Evolutionary conservation across 2,329 filamentous ascomycete genomes (phyloP).

Genomic region (Alternaria burnsii): DNA sequence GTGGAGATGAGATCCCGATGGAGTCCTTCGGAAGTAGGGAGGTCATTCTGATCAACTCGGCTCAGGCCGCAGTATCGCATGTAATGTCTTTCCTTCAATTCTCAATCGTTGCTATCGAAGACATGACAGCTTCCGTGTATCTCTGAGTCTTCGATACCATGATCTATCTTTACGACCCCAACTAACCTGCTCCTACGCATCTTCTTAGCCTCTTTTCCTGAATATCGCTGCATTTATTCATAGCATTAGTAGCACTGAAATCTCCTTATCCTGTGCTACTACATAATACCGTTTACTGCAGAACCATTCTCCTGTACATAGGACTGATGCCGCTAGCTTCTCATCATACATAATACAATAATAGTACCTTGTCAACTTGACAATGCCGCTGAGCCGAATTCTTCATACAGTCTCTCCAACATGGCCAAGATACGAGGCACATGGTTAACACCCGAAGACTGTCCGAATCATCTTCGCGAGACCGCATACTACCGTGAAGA

Average conservation of each 20-base stretch:
- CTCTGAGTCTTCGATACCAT: background rate
- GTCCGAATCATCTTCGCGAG: background rate
- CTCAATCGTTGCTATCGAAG: background rate
- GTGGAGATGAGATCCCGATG: background rate
- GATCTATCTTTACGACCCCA: background rate
- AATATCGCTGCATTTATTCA: background rate
- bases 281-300: background rate
- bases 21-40: background rate
- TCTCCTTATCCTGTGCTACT: background rate
- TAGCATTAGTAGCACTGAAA: background rate
- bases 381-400: background rate
- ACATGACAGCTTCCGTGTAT: background rate
- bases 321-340: background rate
- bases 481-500: background rate
- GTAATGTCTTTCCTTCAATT: background rate
- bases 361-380: background rate
- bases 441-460: background rate
- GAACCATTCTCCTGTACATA: background rate
- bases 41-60: background rate
- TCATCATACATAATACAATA: background rate
- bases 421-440: background rate
- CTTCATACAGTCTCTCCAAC: background rate
- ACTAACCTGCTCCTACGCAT: background rate
- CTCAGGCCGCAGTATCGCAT: background rate
- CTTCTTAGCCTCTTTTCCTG: background rate